phyloP scores from a whole-genome alignment of 2,329 filamentous ascomycete genomes.

The Diaporthe helianthi region DNA sequence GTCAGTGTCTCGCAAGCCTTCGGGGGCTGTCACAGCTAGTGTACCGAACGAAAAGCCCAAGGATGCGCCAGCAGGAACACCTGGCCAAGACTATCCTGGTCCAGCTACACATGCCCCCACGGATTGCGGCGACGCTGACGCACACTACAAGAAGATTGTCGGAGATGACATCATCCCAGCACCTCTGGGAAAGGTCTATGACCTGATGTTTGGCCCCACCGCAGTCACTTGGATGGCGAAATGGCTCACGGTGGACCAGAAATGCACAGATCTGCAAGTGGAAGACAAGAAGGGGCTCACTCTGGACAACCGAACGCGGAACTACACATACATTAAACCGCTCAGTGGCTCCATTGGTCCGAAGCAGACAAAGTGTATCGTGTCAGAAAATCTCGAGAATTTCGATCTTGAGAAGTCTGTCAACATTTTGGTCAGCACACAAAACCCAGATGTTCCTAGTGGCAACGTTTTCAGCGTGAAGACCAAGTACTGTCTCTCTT shows the following conservation, averaged over 20 bases:
- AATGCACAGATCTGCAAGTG: slow-evolving; percentile 85
- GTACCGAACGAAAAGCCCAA: slow-evolving; percentile 56
- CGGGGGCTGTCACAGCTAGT: slow-evolving; percentile 60
- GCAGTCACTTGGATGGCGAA: slow-evolving; percentile 85
- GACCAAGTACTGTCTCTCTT: slow-evolving; percentile 92
- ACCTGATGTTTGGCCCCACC: slow-evolving; percentile 81
- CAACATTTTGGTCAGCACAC: slow-evolving; percentile 80
- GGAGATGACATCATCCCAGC: slow-evolving; percentile 88
- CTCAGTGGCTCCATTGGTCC: slow-evolving; percentile 85
- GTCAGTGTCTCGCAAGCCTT: slow-evolving; percentile 73
- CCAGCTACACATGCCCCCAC: slow-evolving; percentile 83
- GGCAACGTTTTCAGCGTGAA: slow-evolving; percentile 92
- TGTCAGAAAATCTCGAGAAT: slow-evolving; percentile 81
- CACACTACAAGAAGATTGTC: slow-evolving; percentile 84
- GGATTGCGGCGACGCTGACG: slow-evolving; percentile 78
- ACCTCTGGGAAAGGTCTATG: slow-evolving; percentile 90
- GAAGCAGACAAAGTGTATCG: slow-evolving; percentile 92
- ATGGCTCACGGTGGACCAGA: slow-evolving; percentile 86
- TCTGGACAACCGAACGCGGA: slow-evolving; percentile 76
- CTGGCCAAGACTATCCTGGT: slow-evolving; percentile 77
- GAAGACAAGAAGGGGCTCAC: slow-evolving; percentile 83
- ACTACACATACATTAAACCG: slow-evolving; percentile 91
- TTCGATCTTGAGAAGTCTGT: slow-evolving; percentile 89
- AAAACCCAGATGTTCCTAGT: slow-evolving; percentile 93
- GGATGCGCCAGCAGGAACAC: slow-evolving; percentile 52